Percentiles rank a stretch among this genome's conserved stretches.
Conservation (phyloP, 306 rosid species). For the Fragaria iinumae region DNA sequence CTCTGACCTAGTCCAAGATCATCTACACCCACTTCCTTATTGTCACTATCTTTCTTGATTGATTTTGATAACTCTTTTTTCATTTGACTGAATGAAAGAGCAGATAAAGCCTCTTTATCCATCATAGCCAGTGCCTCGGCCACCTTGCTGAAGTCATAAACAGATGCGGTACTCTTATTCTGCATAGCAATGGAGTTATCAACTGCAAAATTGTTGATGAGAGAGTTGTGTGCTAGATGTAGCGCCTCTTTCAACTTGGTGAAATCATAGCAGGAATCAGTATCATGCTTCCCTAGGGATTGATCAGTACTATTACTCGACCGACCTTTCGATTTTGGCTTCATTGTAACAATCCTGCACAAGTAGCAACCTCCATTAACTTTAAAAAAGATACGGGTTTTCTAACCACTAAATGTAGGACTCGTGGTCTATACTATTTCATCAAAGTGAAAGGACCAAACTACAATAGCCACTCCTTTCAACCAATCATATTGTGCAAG, state of each 20-base stretch:
- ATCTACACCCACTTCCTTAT: neutral
- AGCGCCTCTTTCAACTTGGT: slow-evolving; percentile 9
- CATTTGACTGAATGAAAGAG: neutral
- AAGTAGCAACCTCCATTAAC: neutral
- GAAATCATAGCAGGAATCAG: slow-evolving; percentile 12
- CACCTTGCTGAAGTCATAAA: slow-evolving; percentile 5
- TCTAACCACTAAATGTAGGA: too few species aligned
- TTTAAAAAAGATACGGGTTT: too few species aligned
- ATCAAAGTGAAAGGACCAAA: too few species aligned
- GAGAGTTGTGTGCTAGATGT: neutral
- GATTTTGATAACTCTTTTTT: neutral
- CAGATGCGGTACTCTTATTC: neutral
- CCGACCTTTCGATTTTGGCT: neutral
- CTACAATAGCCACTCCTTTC: too few species aligned
- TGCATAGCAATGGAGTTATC: neutral
- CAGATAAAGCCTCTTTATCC: neutral
- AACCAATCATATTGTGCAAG: too few species aligned
- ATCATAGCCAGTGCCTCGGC: slow-evolving; percentile 7
- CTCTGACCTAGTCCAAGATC: slow-evolving; percentile 4
- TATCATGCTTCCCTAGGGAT: neutral
- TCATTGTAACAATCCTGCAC: neutral
- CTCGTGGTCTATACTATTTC: too few species aligned
- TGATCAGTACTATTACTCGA: neutral
- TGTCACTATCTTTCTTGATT: neutral
- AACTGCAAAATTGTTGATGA: neutral